These are phyloP conservation scores for Pseudomonodictys pantanalensis DNA, from an alignment of 495 filamentous ascomycete genomes.

Conservation along the genomic window DNA sequence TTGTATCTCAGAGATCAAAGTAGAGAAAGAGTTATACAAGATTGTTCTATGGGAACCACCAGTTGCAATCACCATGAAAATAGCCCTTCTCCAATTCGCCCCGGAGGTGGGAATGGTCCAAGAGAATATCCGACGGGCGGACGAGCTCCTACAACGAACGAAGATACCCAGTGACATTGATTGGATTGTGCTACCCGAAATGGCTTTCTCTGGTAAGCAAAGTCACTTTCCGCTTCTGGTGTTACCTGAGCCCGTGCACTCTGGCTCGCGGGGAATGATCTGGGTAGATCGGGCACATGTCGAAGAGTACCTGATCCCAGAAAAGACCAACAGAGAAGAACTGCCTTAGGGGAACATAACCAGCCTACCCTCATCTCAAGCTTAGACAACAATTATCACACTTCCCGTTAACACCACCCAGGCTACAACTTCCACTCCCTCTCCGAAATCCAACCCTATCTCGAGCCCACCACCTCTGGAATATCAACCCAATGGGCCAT, in stretches of 20 bases:
- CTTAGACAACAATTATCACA: too few relatives aligned
- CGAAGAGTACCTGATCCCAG: too few relatives aligned
- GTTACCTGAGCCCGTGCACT: too few relatives aligned
- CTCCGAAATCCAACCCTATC: conserved; percentile 69
- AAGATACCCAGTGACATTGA: conserved; percentile 54
- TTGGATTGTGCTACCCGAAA: conserved; percentile 78
- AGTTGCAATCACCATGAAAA: conserved; percentile 55
- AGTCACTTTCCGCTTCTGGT: not conserved
- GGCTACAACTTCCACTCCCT: conserved; percentile 90
- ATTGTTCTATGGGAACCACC: too few relatives aligned
- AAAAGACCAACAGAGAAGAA: too few relatives aligned
- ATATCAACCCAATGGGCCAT: conserved; percentile 78
- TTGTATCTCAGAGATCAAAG: too few relatives aligned
- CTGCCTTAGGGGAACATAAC: too few relatives aligned
- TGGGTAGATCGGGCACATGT: too few relatives aligned
- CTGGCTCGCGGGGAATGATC: too few relatives aligned
- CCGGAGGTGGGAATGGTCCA: conserved; percentile 71
- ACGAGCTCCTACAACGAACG: conserved; percentile 62
- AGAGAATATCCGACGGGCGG: conserved; percentile 71
- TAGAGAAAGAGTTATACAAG: too few relatives aligned
- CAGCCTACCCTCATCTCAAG: conserved; percentile 2
- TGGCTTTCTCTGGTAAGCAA: conserved; percentile 78
- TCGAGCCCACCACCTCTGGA: conserved; percentile 75
- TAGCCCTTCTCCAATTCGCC: conserved; percentile 78
- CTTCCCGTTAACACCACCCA: conserved; percentile 33